Conservation (phyloP, 306 rosid species). For the Quercus rubra region DNA sequence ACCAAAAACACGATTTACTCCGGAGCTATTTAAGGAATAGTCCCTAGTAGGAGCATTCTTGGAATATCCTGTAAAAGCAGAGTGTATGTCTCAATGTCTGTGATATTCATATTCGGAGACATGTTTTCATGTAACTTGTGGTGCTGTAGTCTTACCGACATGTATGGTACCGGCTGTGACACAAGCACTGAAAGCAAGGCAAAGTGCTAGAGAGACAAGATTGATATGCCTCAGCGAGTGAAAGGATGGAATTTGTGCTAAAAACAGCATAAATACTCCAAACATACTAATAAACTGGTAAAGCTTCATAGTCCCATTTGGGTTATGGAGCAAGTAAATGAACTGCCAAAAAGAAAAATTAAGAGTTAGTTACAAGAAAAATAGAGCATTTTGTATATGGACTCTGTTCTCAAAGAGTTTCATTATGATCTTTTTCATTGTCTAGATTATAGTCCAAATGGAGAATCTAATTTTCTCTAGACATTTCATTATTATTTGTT, state of each 20-base stretch:
- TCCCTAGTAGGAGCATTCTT: conserved; percentile 42
- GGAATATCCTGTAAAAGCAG: conserved; percentile 45
- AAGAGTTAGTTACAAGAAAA: too few species aligned
- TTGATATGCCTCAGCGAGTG: conserved; percentile 74
- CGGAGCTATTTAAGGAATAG: conserved; percentile 47
- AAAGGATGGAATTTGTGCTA: conserved; percentile 89
- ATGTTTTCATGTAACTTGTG: not conserved
- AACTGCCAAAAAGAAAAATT: conserved; percentile 35
- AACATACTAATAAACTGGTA: conserved; percentile 54
- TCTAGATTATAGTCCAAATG: too few species aligned
- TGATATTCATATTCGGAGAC: not conserved
- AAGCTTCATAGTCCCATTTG: conserved; percentile 67
- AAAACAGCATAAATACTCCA: conserved; percentile 43
- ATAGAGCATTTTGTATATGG: too few species aligned
- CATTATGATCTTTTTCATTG: too few species aligned
- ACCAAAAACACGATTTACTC: conserved; percentile 34
- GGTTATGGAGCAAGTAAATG: conserved; percentile 56
- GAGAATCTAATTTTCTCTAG: too few species aligned
- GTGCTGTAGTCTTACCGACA: conserved; percentile 39
- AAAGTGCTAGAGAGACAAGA: conserved; percentile 59
- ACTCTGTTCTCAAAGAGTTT: too few species aligned
- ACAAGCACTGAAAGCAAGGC: conserved; percentile 51
- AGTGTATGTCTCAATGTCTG: not conserved
- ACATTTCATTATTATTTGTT: too few species aligned
- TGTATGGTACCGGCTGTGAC: conserved; percentile 51